These are phyloP conservation scores for Sugiyamaella smithiae DNA, from an alignment of 805 yeast species.

Conservation along the genomic window DNA sequence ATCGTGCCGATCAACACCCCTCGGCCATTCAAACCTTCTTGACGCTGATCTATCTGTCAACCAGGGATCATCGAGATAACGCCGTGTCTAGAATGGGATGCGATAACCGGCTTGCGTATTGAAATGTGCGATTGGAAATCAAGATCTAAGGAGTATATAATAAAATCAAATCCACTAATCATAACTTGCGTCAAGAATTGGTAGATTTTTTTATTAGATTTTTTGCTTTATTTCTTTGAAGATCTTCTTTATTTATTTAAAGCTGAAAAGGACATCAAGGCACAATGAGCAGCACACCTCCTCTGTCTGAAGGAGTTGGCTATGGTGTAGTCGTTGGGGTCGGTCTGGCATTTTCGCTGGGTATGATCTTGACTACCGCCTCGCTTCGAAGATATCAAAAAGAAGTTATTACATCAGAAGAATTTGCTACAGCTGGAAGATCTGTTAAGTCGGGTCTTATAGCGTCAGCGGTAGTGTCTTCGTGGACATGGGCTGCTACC, in stretches of 20 bases:
- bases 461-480: constrained; percentile 85
- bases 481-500: constrained; percentile 95
- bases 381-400: constrained; percentile 73
- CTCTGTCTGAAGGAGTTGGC: constrained; percentile 74
- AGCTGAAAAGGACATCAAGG: too few relatives aligned
- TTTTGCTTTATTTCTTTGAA: too few relatives aligned
- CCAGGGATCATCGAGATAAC: background rate
- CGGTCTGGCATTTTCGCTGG: constrained; percentile 62
- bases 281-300: constrained; percentile 21
- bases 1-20: background rate
- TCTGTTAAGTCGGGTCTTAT: constrained; percentile 80
- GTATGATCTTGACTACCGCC: constrained; percentile 74
- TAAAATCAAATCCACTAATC: too few relatives aligned
- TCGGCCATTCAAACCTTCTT: background rate
- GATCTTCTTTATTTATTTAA: too few relatives aligned
- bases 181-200: too few relatives aligned
- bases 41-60: constrained; percentile 1
- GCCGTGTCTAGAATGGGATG: too few relatives aligned
- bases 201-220: too few relatives aligned
- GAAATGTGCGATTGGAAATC: too few relatives aligned
- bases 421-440: constrained; percentile 90
- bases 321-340: constrained; percentile 85
- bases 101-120: too few relatives aligned
- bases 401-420: constrained; percentile 89
- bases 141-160: too few relatives aligned